phyloP scores from a whole-genome alignment of 345 rosid genomes.

The Trapa bicornis region DNA sequence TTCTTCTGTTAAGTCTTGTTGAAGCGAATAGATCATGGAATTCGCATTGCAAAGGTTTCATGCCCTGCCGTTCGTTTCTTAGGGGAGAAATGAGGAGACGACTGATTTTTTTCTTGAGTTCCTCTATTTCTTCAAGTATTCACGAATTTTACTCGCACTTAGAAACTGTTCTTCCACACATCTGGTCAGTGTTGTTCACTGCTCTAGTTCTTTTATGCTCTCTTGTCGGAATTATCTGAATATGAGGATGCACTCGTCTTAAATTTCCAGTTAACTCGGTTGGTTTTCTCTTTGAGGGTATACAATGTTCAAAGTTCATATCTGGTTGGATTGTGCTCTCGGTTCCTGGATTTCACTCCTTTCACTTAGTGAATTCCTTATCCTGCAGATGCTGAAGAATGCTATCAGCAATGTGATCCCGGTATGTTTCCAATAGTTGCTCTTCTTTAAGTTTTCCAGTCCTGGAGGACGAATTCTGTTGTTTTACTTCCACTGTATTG shows the following conservation, averaged over 20 bases:
- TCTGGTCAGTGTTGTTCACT: no score
- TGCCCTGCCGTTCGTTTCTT: no score
- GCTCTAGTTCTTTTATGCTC: no score
- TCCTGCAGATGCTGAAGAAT: constrained; percentile 48
- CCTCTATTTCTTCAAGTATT: no score
- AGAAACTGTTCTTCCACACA: no score
- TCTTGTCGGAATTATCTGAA: no score
- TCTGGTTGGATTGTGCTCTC: neutral
- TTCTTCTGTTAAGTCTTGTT: no score
- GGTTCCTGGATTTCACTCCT: neutral
- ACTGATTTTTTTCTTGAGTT: no score
- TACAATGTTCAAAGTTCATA: neutral
- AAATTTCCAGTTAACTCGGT: neutral
- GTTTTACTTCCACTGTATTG: neutral
- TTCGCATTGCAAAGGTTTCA: no score
- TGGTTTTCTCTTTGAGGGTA: neutral
- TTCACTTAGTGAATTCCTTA: neutral
- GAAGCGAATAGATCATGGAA: no score
- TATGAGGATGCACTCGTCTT: neutral
- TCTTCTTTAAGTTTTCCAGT: neutral
- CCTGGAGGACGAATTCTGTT: neutral
- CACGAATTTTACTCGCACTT: no score
- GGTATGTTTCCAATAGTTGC: constrained; percentile 24
- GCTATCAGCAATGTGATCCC: constrained; percentile 58
- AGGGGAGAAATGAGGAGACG: no score